Percentiles rank a stretch among this genome's conserved stretches.
These are phyloP conservation scores for Verbena officinalis DNA, from an alignment of 257 asterid genomes.

Conservation along the genomic window DNA sequence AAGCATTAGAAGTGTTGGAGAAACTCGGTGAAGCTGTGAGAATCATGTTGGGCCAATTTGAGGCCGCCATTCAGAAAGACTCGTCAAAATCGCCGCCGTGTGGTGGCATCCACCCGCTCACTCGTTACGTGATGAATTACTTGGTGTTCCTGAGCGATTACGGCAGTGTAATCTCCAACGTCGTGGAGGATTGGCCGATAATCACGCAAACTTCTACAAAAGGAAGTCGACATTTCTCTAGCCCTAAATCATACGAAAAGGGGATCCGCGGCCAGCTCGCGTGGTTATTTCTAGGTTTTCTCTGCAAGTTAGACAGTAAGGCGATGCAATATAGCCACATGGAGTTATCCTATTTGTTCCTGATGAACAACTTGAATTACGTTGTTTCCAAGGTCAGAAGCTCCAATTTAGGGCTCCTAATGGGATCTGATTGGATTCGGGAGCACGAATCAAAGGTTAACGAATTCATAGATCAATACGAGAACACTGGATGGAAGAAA, in stretches of 20 bases:
- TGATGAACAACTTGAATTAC: slow-evolving; percentile 66
- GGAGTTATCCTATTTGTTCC: slow-evolving; percentile 49
- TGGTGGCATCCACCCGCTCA: slow-evolving; percentile 56
- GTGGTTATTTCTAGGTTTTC: slow-evolving; percentile 54
- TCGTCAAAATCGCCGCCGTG: slow-evolving; percentile 27
- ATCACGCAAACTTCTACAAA: slow-evolving; percentile 36
- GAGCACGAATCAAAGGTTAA: slow-evolving; percentile 46
- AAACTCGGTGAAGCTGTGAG: slow-evolving; percentile 30
- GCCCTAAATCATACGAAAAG: slow-evolving; percentile 36
- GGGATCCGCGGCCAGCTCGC: slow-evolving; percentile 42
- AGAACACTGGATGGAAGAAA: slow-evolving; percentile 49
- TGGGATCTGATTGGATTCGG: slow-evolving; percentile 56
- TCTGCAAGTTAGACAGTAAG: slow-evolving; percentile 60
- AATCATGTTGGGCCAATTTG: slow-evolving; percentile 9
- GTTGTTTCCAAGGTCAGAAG: slow-evolving; percentile 50
- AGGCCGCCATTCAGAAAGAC: slow-evolving; percentile 25
- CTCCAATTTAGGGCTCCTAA: slow-evolving; percentile 40
- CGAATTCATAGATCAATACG: slow-evolving; percentile 46
- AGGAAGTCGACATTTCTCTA: slow-evolving; percentile 43
- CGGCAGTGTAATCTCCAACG: slow-evolving; percentile 40
- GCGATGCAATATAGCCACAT: slow-evolving; percentile 53
- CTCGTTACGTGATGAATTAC: slow-evolving; percentile 64
- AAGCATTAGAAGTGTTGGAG: slow-evolving; percentile 40
- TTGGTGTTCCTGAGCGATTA: slow-evolving; percentile 53
- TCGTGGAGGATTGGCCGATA: slow-evolving; percentile 44